Evolutionary conservation across 768 basidiomycete species (phyloP), one percentile per base, ranked within the genome.

Genomic region (Sarcodon aspratus): DNA sequence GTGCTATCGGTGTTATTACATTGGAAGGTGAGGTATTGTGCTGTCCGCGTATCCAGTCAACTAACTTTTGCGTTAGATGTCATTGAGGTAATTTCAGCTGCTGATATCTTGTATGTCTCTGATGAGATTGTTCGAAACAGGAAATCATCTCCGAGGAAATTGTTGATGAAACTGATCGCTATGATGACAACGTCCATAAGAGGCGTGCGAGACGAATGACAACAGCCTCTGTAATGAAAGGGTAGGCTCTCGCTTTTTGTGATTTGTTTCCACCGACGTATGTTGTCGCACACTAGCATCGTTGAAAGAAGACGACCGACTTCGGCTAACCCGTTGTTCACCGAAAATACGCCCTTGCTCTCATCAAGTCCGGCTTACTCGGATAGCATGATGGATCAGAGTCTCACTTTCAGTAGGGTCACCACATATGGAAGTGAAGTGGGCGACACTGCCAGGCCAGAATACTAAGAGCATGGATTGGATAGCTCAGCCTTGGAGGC

Each of bases 141-240:
- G 93, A 95, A 74, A 96, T 98, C 53, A 89, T 97, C 15, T 83
- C 86, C 0, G 92, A 96, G 66, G 94, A 96, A 62, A 95, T 96
- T 48, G 85, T 95, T 32, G 93, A 95, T 58, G 93, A 96, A 65
- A 95, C 92, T 2, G 93, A 96, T 65, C 74, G 81, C 27, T 94
- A 85, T 56, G 81, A 88, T 54, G 88, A 91, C 55, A 96, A 95
- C 59, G 80, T 80, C 44, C 82, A 79, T 46, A 93, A 92, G 60
- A 74, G 73, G 50, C 69, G 72, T 7, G 92, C 87, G 0, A 80
- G 74, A 53, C 72, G 93, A 11, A 63, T 75, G 51, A 83, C 82
- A 10, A 89, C 81, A 10, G 76, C 84, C 7, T 75, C 78, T 7
- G 73, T 90, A 36, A 90, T 94, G 85, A 72, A 78, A 58, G 85